Conservation (phyloP, 2,329 filamentous ascomycete genomes). For the Colletotrichum paranaense region DNA sequence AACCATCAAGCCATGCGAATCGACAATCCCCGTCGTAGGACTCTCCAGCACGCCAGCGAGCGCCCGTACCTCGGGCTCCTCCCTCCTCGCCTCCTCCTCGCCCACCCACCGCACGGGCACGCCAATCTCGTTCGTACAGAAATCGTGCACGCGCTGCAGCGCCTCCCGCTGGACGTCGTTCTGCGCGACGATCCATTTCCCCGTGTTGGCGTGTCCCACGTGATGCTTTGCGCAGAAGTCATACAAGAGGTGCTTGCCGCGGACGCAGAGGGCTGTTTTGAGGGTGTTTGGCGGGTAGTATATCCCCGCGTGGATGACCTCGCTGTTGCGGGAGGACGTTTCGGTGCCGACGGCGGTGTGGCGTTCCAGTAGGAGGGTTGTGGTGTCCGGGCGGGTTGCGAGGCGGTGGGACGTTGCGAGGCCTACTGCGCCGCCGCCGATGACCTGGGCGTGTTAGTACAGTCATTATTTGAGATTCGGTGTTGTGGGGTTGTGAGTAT, state of each 20-base stretch:
- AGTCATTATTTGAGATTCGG: not conserved
- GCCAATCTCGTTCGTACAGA: conserved; percentile 51
- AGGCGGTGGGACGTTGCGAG: conserved; percentile 82
- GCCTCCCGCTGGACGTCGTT: conserved; percentile 75
- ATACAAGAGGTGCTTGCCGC: conserved; percentile 83
- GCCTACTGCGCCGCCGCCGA: conserved; percentile 77
- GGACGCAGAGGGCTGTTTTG: conserved; percentile 86
- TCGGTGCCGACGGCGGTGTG: conserved; percentile 83
- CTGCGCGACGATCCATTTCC: conserved; percentile 97
- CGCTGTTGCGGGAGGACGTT: conserved; percentile 90
- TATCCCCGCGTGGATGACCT: conserved; percentile 95
- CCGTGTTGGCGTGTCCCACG: conserved; percentile 79
- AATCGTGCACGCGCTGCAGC: conserved; percentile 61
- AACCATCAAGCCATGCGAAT: conserved; percentile 87
- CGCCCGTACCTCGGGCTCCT: conserved; percentile 83
- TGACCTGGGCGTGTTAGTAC: conserved; percentile 52
- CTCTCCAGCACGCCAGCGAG: conserved; percentile 82
- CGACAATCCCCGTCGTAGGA: conserved; percentile 88
- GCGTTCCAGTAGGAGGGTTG: conserved; percentile 84
- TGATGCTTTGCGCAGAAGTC: conserved; percentile 74
- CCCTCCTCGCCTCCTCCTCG: conserved; percentile 66
- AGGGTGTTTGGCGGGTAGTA: conserved; percentile 82
- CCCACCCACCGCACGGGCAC: conserved; percentile 81
- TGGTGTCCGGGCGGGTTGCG: conserved; percentile 69
- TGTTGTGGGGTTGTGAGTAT: not conserved